Evolutionary conservation across 2,329 filamentous ascomycete species (phyloP).

Genomic region (Calonectria naviculata): DNA sequence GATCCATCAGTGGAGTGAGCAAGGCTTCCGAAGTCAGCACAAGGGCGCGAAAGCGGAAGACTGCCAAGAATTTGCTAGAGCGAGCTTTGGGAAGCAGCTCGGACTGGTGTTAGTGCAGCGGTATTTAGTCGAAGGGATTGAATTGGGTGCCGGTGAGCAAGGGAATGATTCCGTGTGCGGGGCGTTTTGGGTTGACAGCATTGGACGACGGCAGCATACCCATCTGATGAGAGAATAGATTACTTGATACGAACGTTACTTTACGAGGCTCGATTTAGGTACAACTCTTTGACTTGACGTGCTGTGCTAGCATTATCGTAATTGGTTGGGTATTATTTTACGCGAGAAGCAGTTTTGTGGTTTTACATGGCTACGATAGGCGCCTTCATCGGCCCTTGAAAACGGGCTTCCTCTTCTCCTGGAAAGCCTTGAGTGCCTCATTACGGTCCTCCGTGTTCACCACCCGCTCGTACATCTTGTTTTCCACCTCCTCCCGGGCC

Average conservation of each 20-base stretch:
- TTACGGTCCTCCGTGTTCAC: conserved; percentile 86
- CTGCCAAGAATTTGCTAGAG: not conserved
- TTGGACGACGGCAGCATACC: conserved; percentile 21
- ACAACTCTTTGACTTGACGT: too few species aligned
- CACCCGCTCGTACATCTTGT: conserved; percentile 86
- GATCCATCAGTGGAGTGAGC: not conserved
- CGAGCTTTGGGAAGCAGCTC: not conserved
- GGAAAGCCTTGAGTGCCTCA: conserved; percentile 89
- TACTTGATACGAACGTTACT: conserved; percentile 15
- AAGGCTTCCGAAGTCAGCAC: not conserved
- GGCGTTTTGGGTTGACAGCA: conserved; percentile 23
- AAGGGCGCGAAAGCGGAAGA: not conserved
- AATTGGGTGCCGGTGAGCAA: not conserved
- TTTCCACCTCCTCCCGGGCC: conserved; percentile 83
- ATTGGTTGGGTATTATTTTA: not conserved
- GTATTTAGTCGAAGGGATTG: not conserved
- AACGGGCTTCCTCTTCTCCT: conserved; percentile 69
- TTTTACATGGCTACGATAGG: not conserved
- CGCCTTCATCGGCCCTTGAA: conserved; percentile 63
- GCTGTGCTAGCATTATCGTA: not conserved
- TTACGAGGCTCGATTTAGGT: not conserved
- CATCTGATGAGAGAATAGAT: conserved; percentile 20
- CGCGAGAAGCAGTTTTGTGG: not conserved
- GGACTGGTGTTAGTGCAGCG: not conserved
- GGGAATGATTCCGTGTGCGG: conserved; percentile 2